A percentile compares a stretch with the other conserved stretches of the same genome.
These are phyloP conservation scores for Ulmus americana DNA, from an alignment of 331 rosid species.

Conservation along the genomic window DNA sequence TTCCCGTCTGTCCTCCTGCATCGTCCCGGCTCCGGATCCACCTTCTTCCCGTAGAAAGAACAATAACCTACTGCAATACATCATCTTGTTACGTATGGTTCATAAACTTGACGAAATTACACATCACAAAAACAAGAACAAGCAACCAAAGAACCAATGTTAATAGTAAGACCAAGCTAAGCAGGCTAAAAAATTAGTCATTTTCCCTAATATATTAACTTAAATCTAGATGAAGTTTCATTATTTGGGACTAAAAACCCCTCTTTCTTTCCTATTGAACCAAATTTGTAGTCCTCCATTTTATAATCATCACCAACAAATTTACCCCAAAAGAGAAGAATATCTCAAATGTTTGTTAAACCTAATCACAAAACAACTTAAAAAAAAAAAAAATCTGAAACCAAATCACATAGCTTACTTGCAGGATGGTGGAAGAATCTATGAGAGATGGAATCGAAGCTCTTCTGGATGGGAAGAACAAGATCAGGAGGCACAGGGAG, in stretches of 20 bases:
- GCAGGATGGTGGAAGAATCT: constrained; percentile 58
- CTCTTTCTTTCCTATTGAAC: no score
- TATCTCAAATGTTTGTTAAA: neutral
- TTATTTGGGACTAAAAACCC: no score
- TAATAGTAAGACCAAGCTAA: no score
- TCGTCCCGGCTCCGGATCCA: constrained; percentile 82
- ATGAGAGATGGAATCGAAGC: constrained; percentile 54
- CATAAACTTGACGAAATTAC: no score
- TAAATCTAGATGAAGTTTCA: no score
- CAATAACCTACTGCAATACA: constrained; percentile 56
- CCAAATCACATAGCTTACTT: constrained; percentile 31
- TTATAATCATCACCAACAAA: neutral
- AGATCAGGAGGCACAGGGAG: constrained; percentile 72
- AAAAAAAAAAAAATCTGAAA: neutral
- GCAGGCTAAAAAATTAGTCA: no score
- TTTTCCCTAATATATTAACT: no score
- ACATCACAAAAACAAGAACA: no score
- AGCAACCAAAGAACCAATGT: no score
- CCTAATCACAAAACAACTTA: neutral
- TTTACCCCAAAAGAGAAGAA: neutral
- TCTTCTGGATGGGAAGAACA: constrained; percentile 62
- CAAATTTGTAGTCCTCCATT: neutral
- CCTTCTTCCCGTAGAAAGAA: constrained; percentile 75
- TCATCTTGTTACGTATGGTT: neutral
- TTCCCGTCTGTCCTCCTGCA: constrained; percentile 86